Conservation (phyloP, 2,329 filamentous ascomycete genomes). For the Tolypocladium pustulatum region DNA sequence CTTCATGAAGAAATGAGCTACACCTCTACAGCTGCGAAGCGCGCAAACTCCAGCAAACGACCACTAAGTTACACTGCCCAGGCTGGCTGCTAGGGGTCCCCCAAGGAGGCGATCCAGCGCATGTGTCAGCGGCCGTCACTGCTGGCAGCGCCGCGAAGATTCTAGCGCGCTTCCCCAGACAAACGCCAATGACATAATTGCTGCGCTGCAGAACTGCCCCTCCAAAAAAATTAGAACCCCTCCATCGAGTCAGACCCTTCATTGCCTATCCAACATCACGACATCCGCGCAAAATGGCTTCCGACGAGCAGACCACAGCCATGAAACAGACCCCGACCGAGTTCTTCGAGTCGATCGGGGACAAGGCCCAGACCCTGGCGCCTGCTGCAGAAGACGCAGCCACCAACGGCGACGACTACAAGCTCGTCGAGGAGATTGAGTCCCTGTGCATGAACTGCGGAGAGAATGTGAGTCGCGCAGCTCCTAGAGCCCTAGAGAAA, state of each 20-base stretch:
- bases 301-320: constrained; percentile 25
- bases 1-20: constrained; percentile 33
- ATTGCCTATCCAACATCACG: constrained; percentile 6
- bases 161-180: constrained; percentile 2
- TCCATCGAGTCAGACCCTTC: constrained; percentile 6
- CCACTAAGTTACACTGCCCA: not conserved
- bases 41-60: not conserved
- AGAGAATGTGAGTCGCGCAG: constrained; percentile 49
- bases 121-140: not conserved
- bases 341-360: constrained; percentile 53
- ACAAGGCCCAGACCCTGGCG: constrained; percentile 45
- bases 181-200: constrained; percentile 4
- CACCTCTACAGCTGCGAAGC: not conserved
- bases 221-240: constrained; percentile 11
- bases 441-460: constrained; percentile 82
- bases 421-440: constrained; percentile 58
- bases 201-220: constrained; percentile 8
- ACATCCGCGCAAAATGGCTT: constrained; percentile 26
- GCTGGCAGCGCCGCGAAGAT: constrained; percentile 3
- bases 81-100: not conserved
- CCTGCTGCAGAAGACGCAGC: constrained; percentile 23
- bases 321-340: constrained; percentile 30
- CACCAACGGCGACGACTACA: constrained; percentile 34
- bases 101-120: not conserved
- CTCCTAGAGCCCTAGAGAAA: not conserved